Base-by-base conservation (phyloP, 176 grass and related monocot species). In the Avena insularis region DNA sequence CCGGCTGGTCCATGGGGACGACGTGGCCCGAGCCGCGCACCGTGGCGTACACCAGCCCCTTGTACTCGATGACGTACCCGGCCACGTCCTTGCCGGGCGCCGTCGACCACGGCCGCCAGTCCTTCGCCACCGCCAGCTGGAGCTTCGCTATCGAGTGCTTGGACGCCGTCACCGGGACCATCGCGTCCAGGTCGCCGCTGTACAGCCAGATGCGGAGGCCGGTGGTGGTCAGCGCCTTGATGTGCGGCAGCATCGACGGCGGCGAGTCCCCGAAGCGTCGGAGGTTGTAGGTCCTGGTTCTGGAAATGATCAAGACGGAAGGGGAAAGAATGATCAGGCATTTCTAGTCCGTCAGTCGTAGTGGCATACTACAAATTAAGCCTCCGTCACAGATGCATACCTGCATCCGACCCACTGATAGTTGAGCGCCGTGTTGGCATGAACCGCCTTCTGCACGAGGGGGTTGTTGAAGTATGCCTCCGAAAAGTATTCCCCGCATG, bases 151-250 rank as follows among this genome's bases (percentile, higher is more conserved):
- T 29, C 2, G 94, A 88, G 19, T 74, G 57, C 84, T 62, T 93
- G 17, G 89, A 90, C 27, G 91, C 68, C 35, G 59, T 93, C 65
- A 93, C 89, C 2, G 91, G 84, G 1, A 95, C 94, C 85, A 93
- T 85, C 3, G 71, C 71, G 84, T 93, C 94, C 45, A 88, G 6
- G 83, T 95, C 94, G 46, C 94, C 91, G 56, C 91, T 95, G 46
- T 15, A 47, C 7, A 91, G 31, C 89, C 75, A 89, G 20, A 93
- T 77, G 78, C 63, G 78, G 79, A 91, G 19, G 89, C 89, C 89
- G 66, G 36, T 72, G 58, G 6, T 9, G 59, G 3, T 40, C 67
- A 91, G 59, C 48, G 58, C 35, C 81, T 87, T 87, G 76, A 91
- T 9, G 85, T 80, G 13, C 7, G 89, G 76, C 59, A 91, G 76